Evolutionary conservation across 2,329 filamentous ascomycete species (phyloP).

Genomic region (Mycogone perniciosa): DNA sequence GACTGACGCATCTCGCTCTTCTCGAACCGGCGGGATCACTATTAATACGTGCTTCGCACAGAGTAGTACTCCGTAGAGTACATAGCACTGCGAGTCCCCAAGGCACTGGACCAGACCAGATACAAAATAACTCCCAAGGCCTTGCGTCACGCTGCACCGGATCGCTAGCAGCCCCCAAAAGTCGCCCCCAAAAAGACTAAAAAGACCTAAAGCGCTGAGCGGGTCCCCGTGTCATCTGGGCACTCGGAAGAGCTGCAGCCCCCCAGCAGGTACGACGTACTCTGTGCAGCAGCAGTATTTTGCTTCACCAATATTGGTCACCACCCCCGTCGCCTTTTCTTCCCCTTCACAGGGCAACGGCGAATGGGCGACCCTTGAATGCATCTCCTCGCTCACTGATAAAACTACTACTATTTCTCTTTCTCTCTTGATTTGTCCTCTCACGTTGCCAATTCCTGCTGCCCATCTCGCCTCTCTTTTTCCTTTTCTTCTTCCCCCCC

Average conservation of each 20-base stretch:
- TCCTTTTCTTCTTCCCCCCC: slow-evolving; percentile 6
- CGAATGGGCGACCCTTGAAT: slow-evolving; percentile 12
- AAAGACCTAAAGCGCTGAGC: slow-evolving; percentile 2
- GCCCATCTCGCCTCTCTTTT: slow-evolving; percentile 1
- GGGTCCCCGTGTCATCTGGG: slow-evolving; percentile 13
- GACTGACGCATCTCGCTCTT: background rate
- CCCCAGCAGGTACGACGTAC: slow-evolving; percentile 13
- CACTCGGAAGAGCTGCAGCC: slow-evolving; percentile 6
- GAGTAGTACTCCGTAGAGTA: no score
- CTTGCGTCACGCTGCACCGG: slow-evolving; percentile 2
- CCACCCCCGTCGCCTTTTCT: slow-evolving; percentile 7
- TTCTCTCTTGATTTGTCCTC: slow-evolving; percentile 1
- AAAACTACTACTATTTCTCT: slow-evolving; percentile 6
- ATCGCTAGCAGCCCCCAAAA: background rate
- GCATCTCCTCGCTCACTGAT: slow-evolving; percentile 4
- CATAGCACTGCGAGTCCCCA: no score
- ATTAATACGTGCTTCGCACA: no score
- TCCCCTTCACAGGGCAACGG: slow-evolving; percentile 11
- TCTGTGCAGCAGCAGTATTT: slow-evolving; percentile 2
- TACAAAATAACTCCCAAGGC: background rate
- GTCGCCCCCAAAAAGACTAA: slow-evolving; percentile 2
- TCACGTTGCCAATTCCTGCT: no score
- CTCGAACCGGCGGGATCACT: background rate
- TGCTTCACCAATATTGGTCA: slow-evolving; percentile 14
- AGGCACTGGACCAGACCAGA: no score